A percentile compares a stretch with the other conserved stretches of the same genome.
Evolutionary conservation across 108 stramenopile genomes (phyloP).

Genomic region (Cyclotella sp.): DNA sequence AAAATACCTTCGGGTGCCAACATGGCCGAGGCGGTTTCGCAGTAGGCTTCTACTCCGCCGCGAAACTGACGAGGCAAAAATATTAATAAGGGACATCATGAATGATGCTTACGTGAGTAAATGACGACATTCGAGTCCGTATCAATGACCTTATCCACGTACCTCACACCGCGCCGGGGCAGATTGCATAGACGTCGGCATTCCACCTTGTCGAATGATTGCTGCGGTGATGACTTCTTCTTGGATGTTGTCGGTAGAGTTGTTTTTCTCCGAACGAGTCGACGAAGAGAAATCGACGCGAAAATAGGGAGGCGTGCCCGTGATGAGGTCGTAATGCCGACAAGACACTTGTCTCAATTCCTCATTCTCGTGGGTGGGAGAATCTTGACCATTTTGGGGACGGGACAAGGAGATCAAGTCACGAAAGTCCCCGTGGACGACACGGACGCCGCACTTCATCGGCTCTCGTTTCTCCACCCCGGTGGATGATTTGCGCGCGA

Average conservation of each 20-base stretch:
- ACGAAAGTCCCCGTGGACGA: slow-evolving; percentile 60
- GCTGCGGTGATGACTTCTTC: slow-evolving; percentile 38
- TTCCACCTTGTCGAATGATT: slow-evolving; percentile 64
- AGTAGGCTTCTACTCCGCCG: slow-evolving; percentile 78
- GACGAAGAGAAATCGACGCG: slow-evolving; percentile 55
- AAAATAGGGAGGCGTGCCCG: slow-evolving; percentile 81
- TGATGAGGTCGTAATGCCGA: slow-evolving; percentile 56
- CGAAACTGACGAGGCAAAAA: slow-evolving; percentile 42
- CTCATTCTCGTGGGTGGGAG: not conserved
- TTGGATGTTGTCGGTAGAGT: slow-evolving; percentile 14
- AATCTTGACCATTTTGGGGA: not conserved
- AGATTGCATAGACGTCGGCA: slow-evolving; percentile 68
- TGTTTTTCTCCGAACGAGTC: not conserved
- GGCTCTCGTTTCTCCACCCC: slow-evolving; percentile 6
- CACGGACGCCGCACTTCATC: slow-evolving; percentile 12
- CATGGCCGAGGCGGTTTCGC: slow-evolving; percentile 55
- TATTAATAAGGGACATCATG: not conserved
- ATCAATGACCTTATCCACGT: too few relatives aligned
- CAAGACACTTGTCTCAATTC: slow-evolving; percentile 35
- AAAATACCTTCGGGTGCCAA: slow-evolving; percentile 51
- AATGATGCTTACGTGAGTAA: not conserved
- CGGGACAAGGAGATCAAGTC: slow-evolving; percentile 32
- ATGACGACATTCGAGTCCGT: too few relatives aligned
- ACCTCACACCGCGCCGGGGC: slow-evolving; percentile 73
- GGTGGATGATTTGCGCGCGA: not conserved